phyloP scores from a whole-genome alignment of 1,284 basidiomycete species.

The Trichosporon asahii region DNA sequence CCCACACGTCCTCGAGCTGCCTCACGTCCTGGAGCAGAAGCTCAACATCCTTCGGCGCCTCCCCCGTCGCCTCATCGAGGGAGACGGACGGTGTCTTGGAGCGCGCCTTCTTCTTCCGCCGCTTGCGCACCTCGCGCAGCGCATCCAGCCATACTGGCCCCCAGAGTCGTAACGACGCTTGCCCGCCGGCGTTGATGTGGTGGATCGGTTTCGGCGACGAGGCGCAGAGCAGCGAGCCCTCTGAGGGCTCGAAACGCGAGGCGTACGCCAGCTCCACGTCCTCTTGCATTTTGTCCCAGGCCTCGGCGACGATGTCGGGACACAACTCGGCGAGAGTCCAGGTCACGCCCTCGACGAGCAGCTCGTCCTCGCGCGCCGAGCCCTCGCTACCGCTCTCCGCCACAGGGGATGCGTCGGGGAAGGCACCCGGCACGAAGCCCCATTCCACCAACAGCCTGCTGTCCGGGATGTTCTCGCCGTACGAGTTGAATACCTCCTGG shows the following conservation, averaged over 20 bases:
- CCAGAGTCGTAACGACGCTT: constrained; percentile 28
- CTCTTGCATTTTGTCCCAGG: constrained; percentile 11
- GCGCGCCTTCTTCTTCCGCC: neutral
- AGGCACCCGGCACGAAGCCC: constrained; percentile 58
- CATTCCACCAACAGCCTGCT: constrained; percentile 68
- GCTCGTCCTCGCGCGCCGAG: neutral
- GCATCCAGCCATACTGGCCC: constrained; percentile 19
- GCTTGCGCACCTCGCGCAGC: neutral
- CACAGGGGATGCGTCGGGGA: constrained; percentile 1
- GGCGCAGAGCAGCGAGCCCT: constrained; percentile 17
- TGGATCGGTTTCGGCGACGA: constrained; percentile 12
- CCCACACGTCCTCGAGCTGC: constrained; percentile 14
- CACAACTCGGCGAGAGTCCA: constrained; percentile 33
- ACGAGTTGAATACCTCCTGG: constrained; percentile 78
- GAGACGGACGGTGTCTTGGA: neutral
- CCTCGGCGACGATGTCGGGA: constrained; percentile 18
- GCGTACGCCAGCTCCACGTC: neutral
- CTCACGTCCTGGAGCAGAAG: constrained; percentile 8
- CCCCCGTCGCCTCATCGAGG: neutral
- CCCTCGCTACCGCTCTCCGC: neutral
- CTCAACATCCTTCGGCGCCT: neutral
- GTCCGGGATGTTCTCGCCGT: constrained; percentile 68
- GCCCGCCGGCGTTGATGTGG: constrained; percentile 31
- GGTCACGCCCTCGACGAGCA: constrained; percentile 32
- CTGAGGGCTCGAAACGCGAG: neutral